phyloP scores from a whole-genome alignment of 164 flowering plant species.

The Stephania japonica region DNA sequence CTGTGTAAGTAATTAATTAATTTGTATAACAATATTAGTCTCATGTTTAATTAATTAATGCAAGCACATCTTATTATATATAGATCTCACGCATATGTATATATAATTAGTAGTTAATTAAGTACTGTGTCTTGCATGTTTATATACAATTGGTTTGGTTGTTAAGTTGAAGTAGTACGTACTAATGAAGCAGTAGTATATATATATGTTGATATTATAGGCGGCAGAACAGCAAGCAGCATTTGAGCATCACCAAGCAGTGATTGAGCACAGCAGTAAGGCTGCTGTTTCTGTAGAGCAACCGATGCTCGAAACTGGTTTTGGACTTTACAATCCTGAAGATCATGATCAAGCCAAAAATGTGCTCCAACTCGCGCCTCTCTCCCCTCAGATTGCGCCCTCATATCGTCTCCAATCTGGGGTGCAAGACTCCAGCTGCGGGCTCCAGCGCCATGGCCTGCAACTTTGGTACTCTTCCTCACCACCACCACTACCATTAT shows the following conservation, averaged over 20 bases:
- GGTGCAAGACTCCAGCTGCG: conserved; percentile 32
- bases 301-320: conserved; percentile 31
- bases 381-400: conserved; percentile 27
- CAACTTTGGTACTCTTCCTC: conserved; percentile 20
- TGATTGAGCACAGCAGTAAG: conserved; percentile 22
- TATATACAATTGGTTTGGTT: too few species aligned
- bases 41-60: not conserved
- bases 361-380: conserved; percentile 40
- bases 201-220: conserved; percentile 10
- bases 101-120: too few species aligned
- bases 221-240: conserved; percentile 28
- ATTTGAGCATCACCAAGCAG: conserved; percentile 28
- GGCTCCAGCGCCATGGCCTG: conserved; percentile 18
- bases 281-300: conserved; percentile 14
- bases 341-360: conserved; percentile 31
- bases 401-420: conserved; percentile 37
- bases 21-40: too few species aligned
- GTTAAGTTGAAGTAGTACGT: too few species aligned
- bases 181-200: too few species aligned
- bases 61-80: too few species aligned
- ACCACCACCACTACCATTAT: not conserved
- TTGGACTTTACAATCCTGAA: conserved; percentile 23
- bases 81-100: not conserved
- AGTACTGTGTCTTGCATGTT: too few species aligned
- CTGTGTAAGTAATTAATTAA: not conserved